Conservation (phyloP, 305 asterid genomes). For the Ruellia speciosa region DNA sequence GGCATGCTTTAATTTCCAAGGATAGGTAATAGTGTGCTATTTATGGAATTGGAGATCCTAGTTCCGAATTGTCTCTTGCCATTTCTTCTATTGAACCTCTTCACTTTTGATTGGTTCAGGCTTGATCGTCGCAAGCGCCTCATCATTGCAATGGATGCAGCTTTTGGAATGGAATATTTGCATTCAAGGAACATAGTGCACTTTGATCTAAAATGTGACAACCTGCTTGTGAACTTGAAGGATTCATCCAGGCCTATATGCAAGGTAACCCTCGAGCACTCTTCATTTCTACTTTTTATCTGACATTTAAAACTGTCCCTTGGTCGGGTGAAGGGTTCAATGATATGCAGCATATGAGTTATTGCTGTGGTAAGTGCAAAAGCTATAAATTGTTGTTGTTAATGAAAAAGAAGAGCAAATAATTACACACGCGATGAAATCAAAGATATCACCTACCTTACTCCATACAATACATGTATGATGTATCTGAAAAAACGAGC, state of each 20-base stretch:
- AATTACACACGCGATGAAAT: too few relatives aligned
- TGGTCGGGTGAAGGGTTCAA: too few relatives aligned
- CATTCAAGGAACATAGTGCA: conserved; percentile 77
- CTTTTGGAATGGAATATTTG: conserved; percentile 86
- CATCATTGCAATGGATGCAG: conserved; percentile 82
- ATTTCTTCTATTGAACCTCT: background rate
- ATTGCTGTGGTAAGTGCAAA: too few relatives aligned
- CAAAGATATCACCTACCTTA: background rate
- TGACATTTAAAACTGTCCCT: too few relatives aligned
- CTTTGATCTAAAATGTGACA: conserved; percentile 81
- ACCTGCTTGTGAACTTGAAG: conserved; percentile 64
- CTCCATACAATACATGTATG: background rate
- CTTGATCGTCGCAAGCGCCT: conserved; percentile 70
- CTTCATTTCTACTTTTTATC: background rate
- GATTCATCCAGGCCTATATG: conserved; percentile 77
- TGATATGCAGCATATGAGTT: too few relatives aligned
- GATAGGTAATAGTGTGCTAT: conserved; percentile 41
- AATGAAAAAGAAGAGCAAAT: too few relatives aligned
- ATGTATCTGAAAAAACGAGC: conserved; percentile 5
- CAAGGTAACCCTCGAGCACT: conserved; percentile 39
- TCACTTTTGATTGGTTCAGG: conserved; percentile 29
- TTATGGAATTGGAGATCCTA: background rate
- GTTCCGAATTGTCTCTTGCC: background rate
- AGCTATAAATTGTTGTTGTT: too few relatives aligned
- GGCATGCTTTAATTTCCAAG: conserved; percentile 69